Percentiles rank a stretch among this genome's conserved stretches.
These are phyloP conservation scores for Ceratopteris richardii DNA, from an alignment of 75 land plant species.

Conservation along the genomic window DNA sequence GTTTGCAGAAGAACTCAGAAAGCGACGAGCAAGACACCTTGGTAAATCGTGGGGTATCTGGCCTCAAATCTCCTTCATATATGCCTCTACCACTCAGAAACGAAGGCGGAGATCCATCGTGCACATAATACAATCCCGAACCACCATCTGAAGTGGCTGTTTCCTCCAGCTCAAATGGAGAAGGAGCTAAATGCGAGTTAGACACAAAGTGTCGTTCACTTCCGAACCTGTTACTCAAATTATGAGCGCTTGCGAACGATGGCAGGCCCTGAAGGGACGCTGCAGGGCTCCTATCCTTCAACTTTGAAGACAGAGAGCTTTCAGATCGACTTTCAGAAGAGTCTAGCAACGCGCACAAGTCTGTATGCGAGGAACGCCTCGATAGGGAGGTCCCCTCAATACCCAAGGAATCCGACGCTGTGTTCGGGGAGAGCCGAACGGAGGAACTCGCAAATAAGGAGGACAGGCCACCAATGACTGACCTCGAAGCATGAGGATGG, in stretches of 20 bases:
- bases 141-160: slow-evolving; percentile 38
- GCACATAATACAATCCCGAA: slow-evolving; percentile 16
- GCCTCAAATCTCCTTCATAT: slow-evolving; percentile 3
- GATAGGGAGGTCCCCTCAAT: slow-evolving; percentile 1
- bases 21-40: slow-evolving; percentile 8
- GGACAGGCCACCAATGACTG: slow-evolving; percentile 46
- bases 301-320: neutral
- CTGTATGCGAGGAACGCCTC: slow-evolving; percentile 18
- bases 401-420: slow-evolving; percentile 2
- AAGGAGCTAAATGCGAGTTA: neutral
- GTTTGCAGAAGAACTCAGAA: slow-evolving; percentile 2
- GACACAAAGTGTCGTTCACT: neutral
- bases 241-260: neutral
- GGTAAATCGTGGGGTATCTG: slow-evolving; percentile 8
- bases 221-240: neutral
- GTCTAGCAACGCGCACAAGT: slow-evolving; percentile 26
- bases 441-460: slow-evolving; percentile 37
- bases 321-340: slow-evolving; percentile 9
- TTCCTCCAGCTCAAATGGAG: slow-evolving; percentile 14
- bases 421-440: slow-evolving; percentile 8
- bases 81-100: neutral
- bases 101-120: neutral
- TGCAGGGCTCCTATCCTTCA: slow-evolving; percentile 29
- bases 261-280: neutral
- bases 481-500: slow-evolving; percentile 16